Evolutionary conservation across 192 early-diverging fungal species (phyloP).

Genomic region (Gryganskiella cystojenkinii): DNA sequence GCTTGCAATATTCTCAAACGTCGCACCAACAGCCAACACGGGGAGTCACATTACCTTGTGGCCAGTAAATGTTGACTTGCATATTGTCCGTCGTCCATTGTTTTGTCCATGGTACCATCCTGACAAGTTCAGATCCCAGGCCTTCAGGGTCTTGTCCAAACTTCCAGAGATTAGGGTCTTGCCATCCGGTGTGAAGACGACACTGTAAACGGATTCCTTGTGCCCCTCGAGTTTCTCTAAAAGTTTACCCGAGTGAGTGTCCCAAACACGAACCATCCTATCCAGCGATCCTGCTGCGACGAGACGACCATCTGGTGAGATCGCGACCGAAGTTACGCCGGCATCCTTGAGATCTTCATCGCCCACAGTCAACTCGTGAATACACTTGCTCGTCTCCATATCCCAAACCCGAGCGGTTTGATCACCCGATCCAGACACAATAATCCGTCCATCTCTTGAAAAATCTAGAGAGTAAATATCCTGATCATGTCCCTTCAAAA

Average conservation of each 20-base stretch:
- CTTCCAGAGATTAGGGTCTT: constrained; percentile 92
- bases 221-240: constrained; percentile 94
- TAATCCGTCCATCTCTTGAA: constrained; percentile 85
- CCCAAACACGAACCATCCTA: constrained; percentile 94
- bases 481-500: constrained; percentile 89
- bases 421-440: constrained; percentile 91
- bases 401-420: constrained; percentile 90
- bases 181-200: constrained; percentile 95
- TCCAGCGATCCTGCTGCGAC: constrained; percentile 94
- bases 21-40: not conserved
- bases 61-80: constrained; percentile 60
- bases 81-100: constrained; percentile 41
- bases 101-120: constrained; percentile 45
- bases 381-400: constrained; percentile 76
- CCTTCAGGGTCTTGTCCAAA: constrained; percentile 89
- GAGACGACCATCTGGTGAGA: constrained; percentile 87
- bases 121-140: constrained; percentile 85
- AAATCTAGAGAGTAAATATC: constrained; percentile 98
- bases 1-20: not conserved
- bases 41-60: constrained; percentile 55
- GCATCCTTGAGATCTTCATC: constrained; percentile 88
- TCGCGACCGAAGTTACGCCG: constrained; percentile 95
- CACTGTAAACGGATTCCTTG: constrained; percentile 95
- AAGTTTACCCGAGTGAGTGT: constrained; percentile 78
- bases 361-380: constrained; percentile 80